phyloP scores from a whole-genome alignment of 106 monocot species.

The Dendrobium chrysotoxum region DNA sequence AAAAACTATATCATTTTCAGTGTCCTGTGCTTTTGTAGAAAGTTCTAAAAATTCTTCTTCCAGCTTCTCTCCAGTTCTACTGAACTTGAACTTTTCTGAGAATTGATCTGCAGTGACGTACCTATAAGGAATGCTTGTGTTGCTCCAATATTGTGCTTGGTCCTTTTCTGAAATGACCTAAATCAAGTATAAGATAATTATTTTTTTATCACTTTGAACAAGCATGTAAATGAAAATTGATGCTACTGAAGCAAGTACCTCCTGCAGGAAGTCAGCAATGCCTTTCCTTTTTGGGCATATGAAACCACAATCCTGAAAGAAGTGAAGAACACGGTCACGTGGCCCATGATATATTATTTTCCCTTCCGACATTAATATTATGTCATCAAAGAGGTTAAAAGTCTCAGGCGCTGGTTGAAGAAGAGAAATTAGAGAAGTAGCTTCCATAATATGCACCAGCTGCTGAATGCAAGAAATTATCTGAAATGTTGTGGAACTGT shows the following conservation, averaged over 20 bases:
- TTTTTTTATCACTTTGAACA: neutral
- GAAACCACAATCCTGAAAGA: constrained; percentile 16
- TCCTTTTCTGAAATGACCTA: constrained; percentile 18
- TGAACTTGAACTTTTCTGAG: constrained; percentile 3
- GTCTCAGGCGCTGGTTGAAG: constrained; percentile 20
- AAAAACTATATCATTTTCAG: neutral
- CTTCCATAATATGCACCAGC: constrained; percentile 12
- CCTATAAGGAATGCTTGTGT: neutral
- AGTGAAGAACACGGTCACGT: constrained; percentile 7
- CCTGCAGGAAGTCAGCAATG: constrained; percentile 14
- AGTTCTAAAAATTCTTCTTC: constrained; percentile 3
- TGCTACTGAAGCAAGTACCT: neutral
- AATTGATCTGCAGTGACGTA: constrained; percentile 1
- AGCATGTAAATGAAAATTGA: neutral
- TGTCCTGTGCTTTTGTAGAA: neutral
- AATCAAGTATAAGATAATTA: neutral
- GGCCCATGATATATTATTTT: constrained; percentile 15
- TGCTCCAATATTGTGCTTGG: constrained; percentile 20
- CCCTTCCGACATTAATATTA: constrained; percentile 13
- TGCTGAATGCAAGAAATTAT: constrained; percentile 10
- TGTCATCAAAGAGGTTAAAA: constrained; percentile 17
- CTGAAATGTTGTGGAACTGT: constrained; percentile 16
- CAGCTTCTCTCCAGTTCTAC: constrained; percentile 3
- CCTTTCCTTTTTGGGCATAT: constrained; percentile 17
- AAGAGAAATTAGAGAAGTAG: constrained; percentile 11